A percentile compares a stretch with the other conserved stretches of the same genome.
Evolutionary conservation across 31 red algal genomes (phyloP).

Genomic region (Asparagopsis taxiformis): DNA sequence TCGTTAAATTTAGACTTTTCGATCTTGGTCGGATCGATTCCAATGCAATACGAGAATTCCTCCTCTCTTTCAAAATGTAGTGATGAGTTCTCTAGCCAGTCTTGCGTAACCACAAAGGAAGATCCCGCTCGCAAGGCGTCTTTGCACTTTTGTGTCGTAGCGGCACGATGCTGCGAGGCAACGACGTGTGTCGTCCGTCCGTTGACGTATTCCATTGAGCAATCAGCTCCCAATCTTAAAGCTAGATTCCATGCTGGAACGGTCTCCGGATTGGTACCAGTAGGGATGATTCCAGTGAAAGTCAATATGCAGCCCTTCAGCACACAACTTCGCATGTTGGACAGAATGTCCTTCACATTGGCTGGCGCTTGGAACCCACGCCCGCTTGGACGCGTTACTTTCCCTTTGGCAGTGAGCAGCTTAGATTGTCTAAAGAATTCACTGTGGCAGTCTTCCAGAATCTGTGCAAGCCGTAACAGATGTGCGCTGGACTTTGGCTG

Average conservation of each 20-base stretch:
- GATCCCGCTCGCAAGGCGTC: constrained; percentile 37
- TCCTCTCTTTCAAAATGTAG: constrained; percentile 60
- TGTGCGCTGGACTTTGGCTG: constrained; percentile 46
- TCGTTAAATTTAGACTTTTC: not conserved
- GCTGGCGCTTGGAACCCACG: constrained; percentile 41
- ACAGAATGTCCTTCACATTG: constrained; percentile 87
- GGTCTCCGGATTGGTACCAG: constrained; percentile 15
- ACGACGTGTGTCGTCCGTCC: constrained; percentile 67
- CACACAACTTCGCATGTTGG: constrained; percentile 49
- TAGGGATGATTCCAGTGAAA: constrained; percentile 87
- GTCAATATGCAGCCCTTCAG: constrained; percentile 76
- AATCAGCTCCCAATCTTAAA: constrained; percentile 46
- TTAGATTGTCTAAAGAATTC: constrained; percentile 50
- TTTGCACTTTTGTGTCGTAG: constrained; percentile 56
- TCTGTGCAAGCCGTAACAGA: constrained; percentile 55
- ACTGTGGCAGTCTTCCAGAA: constrained; percentile 72
- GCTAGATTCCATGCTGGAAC: constrained; percentile 51
- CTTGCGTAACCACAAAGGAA: constrained; percentile 55
- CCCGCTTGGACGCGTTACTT: not conserved
- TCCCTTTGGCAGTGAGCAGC: constrained; percentile 5
- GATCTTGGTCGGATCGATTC: not conserved
- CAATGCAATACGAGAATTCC: constrained; percentile 38
- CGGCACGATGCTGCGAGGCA: constrained; percentile 16
- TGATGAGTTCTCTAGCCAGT: constrained; percentile 61
- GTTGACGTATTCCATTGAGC: constrained; percentile 42